Percentiles rank a stretch among this genome's conserved stretches.
Evolutionary conservation across 208 protist species (phyloP).

Genomic region (Trichomonas vaginalis): DNA sequence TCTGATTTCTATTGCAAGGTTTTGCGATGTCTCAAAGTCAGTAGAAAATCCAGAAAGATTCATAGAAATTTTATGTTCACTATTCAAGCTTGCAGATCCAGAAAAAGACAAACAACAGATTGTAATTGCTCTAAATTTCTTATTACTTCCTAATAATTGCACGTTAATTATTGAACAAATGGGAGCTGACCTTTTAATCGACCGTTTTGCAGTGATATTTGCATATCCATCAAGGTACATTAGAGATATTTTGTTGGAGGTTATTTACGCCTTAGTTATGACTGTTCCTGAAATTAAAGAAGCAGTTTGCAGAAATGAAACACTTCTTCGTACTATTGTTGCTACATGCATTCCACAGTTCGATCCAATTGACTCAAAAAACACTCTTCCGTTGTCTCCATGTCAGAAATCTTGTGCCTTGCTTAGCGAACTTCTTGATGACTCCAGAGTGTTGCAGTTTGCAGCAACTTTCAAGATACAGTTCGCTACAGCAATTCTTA

Average conservation of each 20-base stretch:
- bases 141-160: neutral
- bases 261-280: neutral
- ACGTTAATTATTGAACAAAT: neutral
- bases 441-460: neutral
- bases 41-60: neutral
- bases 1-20: neutral
- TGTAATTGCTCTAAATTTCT: neutral
- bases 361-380: neutral
- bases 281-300: neutral
- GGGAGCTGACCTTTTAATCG: neutral
- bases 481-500: neutral
- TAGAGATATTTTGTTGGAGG: neutral
- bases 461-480: neutral
- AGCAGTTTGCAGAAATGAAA: neutral
- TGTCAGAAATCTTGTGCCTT: neutral
- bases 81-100: neutral
- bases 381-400: neutral
- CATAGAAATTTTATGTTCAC: neutral
- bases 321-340: neutral
- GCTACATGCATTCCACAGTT: neutral
- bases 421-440: neutral
- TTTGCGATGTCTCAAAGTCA: neutral
- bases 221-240: neutral
- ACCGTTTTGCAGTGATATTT: neutral
- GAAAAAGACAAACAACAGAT: neutral